Base-by-base conservation (phyloP, 2,329 filamentous ascomycete genomes). In the Penicillium sp. region DNA sequence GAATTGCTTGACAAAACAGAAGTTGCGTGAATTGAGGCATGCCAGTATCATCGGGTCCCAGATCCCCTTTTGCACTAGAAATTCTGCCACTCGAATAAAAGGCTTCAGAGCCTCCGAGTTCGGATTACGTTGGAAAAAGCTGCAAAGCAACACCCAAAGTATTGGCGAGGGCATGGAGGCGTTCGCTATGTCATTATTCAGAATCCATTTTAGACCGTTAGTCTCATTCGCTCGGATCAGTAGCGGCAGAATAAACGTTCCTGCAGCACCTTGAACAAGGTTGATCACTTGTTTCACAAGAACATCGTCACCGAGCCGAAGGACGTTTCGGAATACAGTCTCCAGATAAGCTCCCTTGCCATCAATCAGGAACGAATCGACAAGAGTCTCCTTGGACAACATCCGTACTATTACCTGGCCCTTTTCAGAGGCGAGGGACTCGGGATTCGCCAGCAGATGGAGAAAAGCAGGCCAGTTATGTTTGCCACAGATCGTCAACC, bases 1-100 rank as follows among this genome's bases (percentile, higher is more conserved):
- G 19, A 53, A 43, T 29, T 53, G 51, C 43, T 49, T 43, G n/a
- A 42, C 29, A 26, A 53, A 53, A n/a, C 19, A n/a, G 21, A 53
- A 46, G 35, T 45, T 53, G 31, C 37, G 38, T 13, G 32, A 43
- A 26, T 46, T 22, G 31, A 53, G 51, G 24, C 51, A 53, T 22
- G 21, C 28, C 24, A 53, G 51, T 28, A 53, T 38, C 22, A 43
- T 37, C 12, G 13, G 35, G 32, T 45, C 17, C 51, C 51, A 53
- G 13, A 38, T 46, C n/a, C 22, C 35, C 15, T 43, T 41, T 37
- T 53, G 13, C 9, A 49, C 40, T 13, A 53, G 9, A 15, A 43
- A 49, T 32, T 43, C 19, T 19, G 51, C 51, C 24, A 49, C 51
- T 24, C 17, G 32, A 37, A 37, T 32, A 37, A 53, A 53, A 38